phyloP scores from a whole-genome alignment of 495 filamentous ascomycete genomes.

The Tuber umbilicatum region DNA sequence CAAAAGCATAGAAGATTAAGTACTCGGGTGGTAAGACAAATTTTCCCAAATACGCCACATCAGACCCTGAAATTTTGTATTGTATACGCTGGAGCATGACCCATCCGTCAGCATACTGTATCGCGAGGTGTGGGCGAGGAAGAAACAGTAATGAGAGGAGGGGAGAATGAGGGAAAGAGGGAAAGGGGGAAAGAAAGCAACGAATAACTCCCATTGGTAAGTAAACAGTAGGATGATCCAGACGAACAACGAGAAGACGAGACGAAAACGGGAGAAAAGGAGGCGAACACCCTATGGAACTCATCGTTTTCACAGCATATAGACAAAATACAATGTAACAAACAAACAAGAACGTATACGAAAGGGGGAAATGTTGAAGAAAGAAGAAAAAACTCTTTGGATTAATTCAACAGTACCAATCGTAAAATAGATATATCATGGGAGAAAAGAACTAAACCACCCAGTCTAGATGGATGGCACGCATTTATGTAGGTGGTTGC shows the following conservation, averaged over 20 bases:
- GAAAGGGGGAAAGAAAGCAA: not conserved
- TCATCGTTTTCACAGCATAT: not conserved
- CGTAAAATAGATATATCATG: slow-evolving; percentile 8
- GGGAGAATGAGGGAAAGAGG: not conserved
- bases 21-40: not conserved
- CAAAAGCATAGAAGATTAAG: slow-evolving; percentile 1
- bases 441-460: slow-evolving; percentile 18
- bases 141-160: not conserved
- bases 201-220: not conserved
- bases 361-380: not conserved
- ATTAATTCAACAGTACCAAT: slow-evolving; percentile 2
- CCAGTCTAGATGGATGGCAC: slow-evolving; percentile 14
- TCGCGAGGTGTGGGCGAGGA: not conserved
- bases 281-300: not conserved
- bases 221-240: not conserved
- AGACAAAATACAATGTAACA: not conserved
- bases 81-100: not conserved
- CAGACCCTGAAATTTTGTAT: slow-evolving; percentile 5
- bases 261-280: not conserved
- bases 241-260: not conserved
- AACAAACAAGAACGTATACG: not conserved
- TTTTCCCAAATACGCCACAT: slow-evolving; percentile 23
- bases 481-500: not conserved
- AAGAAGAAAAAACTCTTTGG: not conserved
- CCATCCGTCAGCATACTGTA: not conserved